These are phyloP conservation scores for Penicillium sp. DNA, from an alignment of 2,329 filamentous ascomycete species.

Conservation along the genomic window DNA sequence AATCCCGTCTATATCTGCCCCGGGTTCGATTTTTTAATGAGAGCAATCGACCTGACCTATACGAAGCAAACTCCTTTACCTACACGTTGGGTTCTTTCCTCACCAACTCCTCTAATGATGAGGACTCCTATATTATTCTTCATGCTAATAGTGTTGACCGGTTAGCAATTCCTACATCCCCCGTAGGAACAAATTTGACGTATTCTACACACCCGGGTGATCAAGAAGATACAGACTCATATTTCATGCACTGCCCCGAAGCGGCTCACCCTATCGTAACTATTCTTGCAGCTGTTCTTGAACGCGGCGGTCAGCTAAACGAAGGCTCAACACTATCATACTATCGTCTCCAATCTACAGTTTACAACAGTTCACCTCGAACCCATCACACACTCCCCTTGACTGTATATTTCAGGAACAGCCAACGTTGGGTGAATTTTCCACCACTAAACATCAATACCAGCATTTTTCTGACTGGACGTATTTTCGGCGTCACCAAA, in stretches of 20 bases:
- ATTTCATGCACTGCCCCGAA: slow-evolving; percentile 9
- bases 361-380: slow-evolving; percentile 2
- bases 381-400: slow-evolving; percentile 3
- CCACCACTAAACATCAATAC: slow-evolving; percentile 1
- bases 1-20: too few relatives aligned
- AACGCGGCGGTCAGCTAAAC: slow-evolving; percentile 6
- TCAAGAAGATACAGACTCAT: slow-evolving; percentile 3
- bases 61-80: slow-evolving; percentile 3
- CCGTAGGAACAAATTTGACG: not conserved
- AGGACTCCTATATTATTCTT: slow-evolving; percentile 5
- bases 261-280: slow-evolving; percentile 6
- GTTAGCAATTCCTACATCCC: not conserved
- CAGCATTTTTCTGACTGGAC: not conserved
- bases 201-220: slow-evolving; percentile 2
- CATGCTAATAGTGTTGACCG: slow-evolving; percentile 4
- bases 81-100: slow-evolving; percentile 5
- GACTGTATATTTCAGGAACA: slow-evolving; percentile 7
- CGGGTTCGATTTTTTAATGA: slow-evolving; percentile 9
- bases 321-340: slow-evolving; percentile 4
- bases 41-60: slow-evolving; percentile 1
- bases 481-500: not conserved
- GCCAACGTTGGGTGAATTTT: slow-evolving; percentile 9
- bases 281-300: slow-evolving; percentile 2
- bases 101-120: not conserved
- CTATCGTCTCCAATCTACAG: slow-evolving; percentile 7